Percentiles rank a stretch among this genome's conserved stretches.
These are phyloP conservation scores for Lunularia cruciata DNA, from an alignment of 225 moss, liverwort and hornwort genomes.

Conservation along the genomic window DNA sequence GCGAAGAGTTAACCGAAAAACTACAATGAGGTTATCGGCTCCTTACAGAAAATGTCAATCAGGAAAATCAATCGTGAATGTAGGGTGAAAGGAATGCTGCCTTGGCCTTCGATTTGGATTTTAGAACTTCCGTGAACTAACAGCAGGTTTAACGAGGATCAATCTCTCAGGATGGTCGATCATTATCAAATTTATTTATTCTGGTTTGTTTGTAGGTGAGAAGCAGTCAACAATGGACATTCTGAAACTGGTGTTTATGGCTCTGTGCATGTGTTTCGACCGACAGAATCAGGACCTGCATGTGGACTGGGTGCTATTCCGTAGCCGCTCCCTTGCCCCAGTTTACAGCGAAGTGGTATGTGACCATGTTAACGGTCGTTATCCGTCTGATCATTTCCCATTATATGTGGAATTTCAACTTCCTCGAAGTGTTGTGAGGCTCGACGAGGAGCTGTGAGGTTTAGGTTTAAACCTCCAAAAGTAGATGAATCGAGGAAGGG, in stretches of 20 bases:
- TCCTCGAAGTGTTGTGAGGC: slow-evolving; percentile 44
- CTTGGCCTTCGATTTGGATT: too few species aligned
- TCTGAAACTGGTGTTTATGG: slow-evolving; percentile 47
- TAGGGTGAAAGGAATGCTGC: too few species aligned
- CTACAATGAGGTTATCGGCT: too few species aligned
- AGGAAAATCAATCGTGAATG: too few species aligned
- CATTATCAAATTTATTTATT: too few species aligned
- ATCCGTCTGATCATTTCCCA: slow-evolving; percentile 63
- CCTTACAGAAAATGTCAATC: too few species aligned
- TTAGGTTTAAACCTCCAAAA: too few species aligned
- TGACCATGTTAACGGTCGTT: slow-evolving; percentile 41
- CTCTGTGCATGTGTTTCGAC: slow-evolving; percentile 54
- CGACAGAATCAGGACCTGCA: slow-evolving; percentile 58
- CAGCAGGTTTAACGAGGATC: too few species aligned
- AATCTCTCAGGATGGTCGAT: too few species aligned
- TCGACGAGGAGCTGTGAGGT: slow-evolving; percentile 27
- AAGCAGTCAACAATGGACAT: slow-evolving; percentile 31
- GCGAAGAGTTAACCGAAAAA: too few species aligned
- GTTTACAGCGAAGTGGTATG: slow-evolving; percentile 41
- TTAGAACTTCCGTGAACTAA: too few species aligned
- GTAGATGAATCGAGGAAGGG: background rate
- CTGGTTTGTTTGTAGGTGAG: slow-evolving; percentile 30
- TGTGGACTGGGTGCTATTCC: slow-evolving; percentile 53
- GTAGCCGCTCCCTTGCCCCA: slow-evolving; percentile 45
- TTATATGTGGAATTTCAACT: slow-evolving; percentile 49